A percentile compares a stretch with the other conserved stretches of the same genome.
These are phyloP conservation scores for Pleurotus citrinopileatus DNA, from an alignment of 768 basidiomycete species.

Conservation along the genomic window DNA sequence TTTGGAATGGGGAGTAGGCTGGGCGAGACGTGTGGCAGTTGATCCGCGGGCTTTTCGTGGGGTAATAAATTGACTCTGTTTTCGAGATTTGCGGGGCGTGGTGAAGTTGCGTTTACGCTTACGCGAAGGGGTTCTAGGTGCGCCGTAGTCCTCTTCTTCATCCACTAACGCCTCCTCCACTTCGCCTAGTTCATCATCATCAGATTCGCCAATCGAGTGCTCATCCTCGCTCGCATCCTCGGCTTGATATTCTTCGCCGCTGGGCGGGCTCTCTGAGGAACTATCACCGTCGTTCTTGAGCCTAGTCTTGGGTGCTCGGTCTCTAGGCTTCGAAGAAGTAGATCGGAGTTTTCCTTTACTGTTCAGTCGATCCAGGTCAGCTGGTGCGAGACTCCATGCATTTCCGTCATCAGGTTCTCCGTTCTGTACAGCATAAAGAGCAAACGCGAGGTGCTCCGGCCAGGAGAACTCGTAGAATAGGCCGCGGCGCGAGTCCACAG, in stretches of 20 bases:
- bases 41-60: not conserved
- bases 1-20: conserved; percentile 77
- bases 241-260: conserved; percentile 22
- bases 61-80: not conserved
- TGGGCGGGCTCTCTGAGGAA: conserved; percentile 9
- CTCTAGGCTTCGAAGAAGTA: too few species aligned
- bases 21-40: conserved; percentile 35
- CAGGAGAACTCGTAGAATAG: conserved; percentile 64
- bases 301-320: conserved; percentile 6
- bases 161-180: conserved; percentile 12
- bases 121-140: conserved; percentile 50
- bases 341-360: not conserved
- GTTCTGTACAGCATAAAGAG: conserved; percentile 28
- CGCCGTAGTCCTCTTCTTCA: conserved; percentile 29
- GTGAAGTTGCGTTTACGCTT: conserved; percentile 41
- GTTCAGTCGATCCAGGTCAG: conserved; percentile 9
- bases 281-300: not conserved
- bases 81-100: conserved; percentile 30
- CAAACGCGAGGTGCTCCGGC: conserved; percentile 42
- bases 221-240: conserved; percentile 17
- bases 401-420: conserved; percentile 35
- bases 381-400: conserved; percentile 43
- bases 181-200: conserved; percentile 25
- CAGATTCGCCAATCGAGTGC: conserved; percentile 24
- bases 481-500: conserved; percentile 56